These are phyloP conservation scores for Fraxinus anomala DNA, from an alignment of 257 asterid genomes.

Conservation along the genomic window DNA sequence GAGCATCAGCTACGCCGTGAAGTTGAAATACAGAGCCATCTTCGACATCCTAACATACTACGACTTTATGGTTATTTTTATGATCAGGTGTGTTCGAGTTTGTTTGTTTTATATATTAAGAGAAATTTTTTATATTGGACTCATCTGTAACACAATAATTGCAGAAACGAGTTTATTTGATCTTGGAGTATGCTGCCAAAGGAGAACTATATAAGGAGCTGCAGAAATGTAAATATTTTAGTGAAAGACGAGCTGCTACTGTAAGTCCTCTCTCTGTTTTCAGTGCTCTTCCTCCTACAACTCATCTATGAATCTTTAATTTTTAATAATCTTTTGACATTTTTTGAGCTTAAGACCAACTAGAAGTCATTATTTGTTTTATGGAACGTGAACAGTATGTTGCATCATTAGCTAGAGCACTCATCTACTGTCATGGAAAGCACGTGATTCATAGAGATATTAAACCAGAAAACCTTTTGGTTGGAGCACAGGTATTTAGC, in stretches of 20 bases:
- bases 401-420: neutral
- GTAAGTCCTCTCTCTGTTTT: constrained; percentile 31
- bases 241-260: constrained; percentile 56
- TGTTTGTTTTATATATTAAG: constrained; percentile 6
- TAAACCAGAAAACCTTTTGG: constrained; percentile 93
- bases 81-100: constrained; percentile 59
- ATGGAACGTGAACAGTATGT: neutral
- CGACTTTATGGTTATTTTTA: constrained; percentile 90
- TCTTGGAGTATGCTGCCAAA: constrained; percentile 54
- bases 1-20: constrained; percentile 97
- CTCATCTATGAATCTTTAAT: neutral
- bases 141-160: constrained; percentile 19
- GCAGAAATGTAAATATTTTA: constrained; percentile 57
- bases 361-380: neutral
- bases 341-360: neutral
- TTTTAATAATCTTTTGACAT: neutral
- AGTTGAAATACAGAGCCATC: constrained; percentile 95
- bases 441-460: constrained; percentile 97
- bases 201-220: constrained; percentile 59
- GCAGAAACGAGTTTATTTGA: constrained; percentile 93
- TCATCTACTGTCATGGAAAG: neutral
- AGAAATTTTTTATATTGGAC: constrained; percentile 7
- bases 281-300: neutral
- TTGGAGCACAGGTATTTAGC: constrained; percentile 78
- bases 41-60: constrained; percentile 88